Evolutionary conservation across 2,329 filamentous ascomycete species (phyloP).

Genomic region (Pseudopyricularia javanii): DNA sequence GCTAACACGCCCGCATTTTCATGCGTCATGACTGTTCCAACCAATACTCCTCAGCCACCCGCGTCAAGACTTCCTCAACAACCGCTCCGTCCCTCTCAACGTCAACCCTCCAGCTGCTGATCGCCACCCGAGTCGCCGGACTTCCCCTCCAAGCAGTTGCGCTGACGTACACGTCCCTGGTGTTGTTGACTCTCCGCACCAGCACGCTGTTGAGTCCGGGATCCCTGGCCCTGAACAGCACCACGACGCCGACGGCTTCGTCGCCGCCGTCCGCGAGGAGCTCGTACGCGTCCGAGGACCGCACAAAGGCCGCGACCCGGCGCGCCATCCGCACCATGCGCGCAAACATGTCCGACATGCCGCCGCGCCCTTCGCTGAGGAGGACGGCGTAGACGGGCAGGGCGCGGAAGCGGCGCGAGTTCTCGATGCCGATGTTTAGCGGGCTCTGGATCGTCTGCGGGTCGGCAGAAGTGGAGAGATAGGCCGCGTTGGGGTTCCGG

Average conservation of each 20-base stretch:
- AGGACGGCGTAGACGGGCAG: conserved; percentile 80
- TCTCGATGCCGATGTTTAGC: conserved; percentile 78
- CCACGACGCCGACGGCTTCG: conserved; percentile 41
- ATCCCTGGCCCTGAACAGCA: conserved; percentile 66
- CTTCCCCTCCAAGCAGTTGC: conserved; percentile 66
- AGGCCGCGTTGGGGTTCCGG: conserved; percentile 75
- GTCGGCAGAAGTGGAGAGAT: conserved; percentile 38
- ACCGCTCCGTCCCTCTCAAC: conserved; percentile 52
- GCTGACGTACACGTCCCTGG: conserved; percentile 67
- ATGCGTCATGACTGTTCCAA: background rate
- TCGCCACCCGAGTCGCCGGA: conserved; percentile 69
- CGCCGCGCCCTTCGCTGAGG: conserved; percentile 57
- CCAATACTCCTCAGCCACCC: background rate
- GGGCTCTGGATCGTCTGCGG: conserved; percentile 56
- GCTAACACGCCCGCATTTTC: background rate
- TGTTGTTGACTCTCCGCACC: conserved; percentile 61
- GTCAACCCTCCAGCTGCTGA: conserved; percentile 75
- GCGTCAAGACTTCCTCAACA: conserved; percentile 47
- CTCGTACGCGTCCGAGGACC: conserved; percentile 49
- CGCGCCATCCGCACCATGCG: conserved; percentile 63
- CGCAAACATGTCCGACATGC: conserved; percentile 57
- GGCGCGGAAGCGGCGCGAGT: conserved; percentile 81
- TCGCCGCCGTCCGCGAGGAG: conserved; percentile 42
- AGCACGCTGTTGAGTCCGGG: conserved; percentile 50
- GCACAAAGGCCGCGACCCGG: conserved; percentile 50